Evolutionary conservation across 1,284 basidiomycete genomes (phyloP), one percentile per base, ranked within the genome.

Genomic region (Singerocomus inundabilis): DNA sequence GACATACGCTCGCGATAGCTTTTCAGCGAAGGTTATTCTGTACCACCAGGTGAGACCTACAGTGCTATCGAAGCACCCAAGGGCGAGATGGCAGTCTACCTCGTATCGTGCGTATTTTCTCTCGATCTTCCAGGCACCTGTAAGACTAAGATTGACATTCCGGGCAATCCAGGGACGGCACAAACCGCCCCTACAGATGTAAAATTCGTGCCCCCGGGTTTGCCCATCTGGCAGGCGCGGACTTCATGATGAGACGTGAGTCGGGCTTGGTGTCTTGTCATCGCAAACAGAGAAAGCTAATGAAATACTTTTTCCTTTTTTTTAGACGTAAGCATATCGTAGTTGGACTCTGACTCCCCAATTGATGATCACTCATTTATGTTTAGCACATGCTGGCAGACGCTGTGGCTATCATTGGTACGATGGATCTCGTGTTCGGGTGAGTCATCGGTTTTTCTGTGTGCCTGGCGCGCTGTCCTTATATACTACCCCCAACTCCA

Each of bases 11-110:
- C 5, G 1, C 29, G 49, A 42, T 60, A 90, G 87, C 78, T 95
- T 61, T 98, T 96, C 78, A 93, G 89, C 49, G 95, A 99, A 72
- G 96, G 96, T 18, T 99, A 93, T 76, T 91, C 91, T 28, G 96
- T 98, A n/a, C 96, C 96, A 15, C 91, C 95, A 16, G 88, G 96
- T 30, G 96, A 99, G 77, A 99, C 96, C 0, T 99, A 99, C 76
- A 85, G 84, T 48, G 93, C 96, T 5, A 98, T 99, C 61, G 96
- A 99, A 74, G 96, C 96, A 16, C 96, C 95, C 49, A 99, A 99
- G 76, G 95, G 95, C 54, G 94, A 98, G 75, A 98, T 98, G 95
- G 93, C 80, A 57, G 94, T 98, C 48, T 97, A 93, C 74, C 84
- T 97, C 47, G 92, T 97, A 53, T 95, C 92, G 79, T 88, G 59